Evolutionary conservation across 352 stramenopile genomes (phyloP).

Genomic region (Phytophthora cryptogea): DNA sequence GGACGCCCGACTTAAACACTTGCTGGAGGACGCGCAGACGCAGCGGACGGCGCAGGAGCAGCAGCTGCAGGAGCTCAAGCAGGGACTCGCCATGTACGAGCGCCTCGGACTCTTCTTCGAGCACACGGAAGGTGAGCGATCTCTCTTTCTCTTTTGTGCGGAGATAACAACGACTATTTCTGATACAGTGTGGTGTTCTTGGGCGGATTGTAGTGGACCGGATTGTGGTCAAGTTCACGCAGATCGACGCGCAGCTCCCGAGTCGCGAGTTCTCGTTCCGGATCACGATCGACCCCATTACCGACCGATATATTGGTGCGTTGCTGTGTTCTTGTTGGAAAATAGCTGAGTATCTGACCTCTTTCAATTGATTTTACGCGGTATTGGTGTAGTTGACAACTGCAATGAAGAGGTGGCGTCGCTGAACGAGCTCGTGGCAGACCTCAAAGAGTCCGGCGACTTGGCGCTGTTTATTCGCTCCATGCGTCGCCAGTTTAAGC

Average conservation of each 20-base stretch:
- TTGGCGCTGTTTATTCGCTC: conserved; percentile 77
- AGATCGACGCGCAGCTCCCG: conserved; percentile 63
- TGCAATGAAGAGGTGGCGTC: conserved; percentile 59
- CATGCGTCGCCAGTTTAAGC: conserved; percentile 82
- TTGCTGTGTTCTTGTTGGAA: background rate
- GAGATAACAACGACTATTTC: background rate
- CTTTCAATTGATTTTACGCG: conserved; percentile 4
- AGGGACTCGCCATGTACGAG: conserved; percentile 69
- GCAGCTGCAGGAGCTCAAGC: conserved; percentile 64
- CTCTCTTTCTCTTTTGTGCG: background rate
- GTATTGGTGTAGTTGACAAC: conserved; percentile 52
- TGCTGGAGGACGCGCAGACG: conserved; percentile 46
- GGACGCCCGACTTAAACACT: conserved; percentile 57
- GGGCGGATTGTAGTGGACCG: conserved; percentile 44
- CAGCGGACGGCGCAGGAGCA: conserved; percentile 48
- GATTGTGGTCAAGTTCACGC: conserved; percentile 69
- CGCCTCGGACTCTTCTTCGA: conserved; percentile 74
- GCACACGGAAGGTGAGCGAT: conserved; percentile 47
- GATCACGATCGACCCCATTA: conserved; percentile 65
- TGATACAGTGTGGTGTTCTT: background rate
- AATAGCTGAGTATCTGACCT: background rate
- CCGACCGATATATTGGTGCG: conserved; percentile 66
- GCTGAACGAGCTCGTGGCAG: conserved; percentile 52
- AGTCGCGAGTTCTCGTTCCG: conserved; percentile 72
- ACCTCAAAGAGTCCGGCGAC: conserved; percentile 70